Conservation (phyloP, 441 rosid genomes). For the Erodium moschatum region DNA sequence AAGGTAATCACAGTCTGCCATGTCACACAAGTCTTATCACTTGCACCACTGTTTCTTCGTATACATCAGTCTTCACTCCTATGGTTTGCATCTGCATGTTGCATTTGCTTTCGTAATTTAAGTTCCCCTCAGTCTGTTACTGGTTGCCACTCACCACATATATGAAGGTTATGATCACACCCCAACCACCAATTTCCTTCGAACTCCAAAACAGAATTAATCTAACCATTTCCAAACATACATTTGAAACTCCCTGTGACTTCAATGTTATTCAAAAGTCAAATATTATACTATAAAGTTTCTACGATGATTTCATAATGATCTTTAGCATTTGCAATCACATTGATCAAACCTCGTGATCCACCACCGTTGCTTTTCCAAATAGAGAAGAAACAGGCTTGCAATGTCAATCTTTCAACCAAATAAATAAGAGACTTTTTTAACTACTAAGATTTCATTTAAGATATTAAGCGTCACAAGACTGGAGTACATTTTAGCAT, state of each 20-base stretch:
- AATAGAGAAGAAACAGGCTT: background rate
- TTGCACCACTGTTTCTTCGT: no score
- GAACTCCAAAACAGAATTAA: background rate
- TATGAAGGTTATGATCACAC: background rate
- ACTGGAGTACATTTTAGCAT: background rate
- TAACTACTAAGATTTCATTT: background rate
- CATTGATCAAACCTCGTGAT: conserved; percentile 1
- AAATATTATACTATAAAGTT: background rate
- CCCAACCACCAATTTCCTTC: background rate
- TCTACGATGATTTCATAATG: background rate
- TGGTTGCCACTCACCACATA: background rate
- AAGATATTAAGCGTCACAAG: background rate
- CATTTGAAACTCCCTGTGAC: background rate
- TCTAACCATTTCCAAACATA: background rate
- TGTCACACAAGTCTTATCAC: no score
- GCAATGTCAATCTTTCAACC: background rate
- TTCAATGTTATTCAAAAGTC: background rate
- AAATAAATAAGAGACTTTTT: background rate
- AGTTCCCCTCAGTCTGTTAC: background rate
- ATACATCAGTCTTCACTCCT: no score
- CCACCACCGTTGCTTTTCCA: background rate
- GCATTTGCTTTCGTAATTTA: no score
- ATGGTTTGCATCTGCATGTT: no score
- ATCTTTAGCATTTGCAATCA: background rate
- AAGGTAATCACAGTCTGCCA: no score